A percentile compares a stretch with the other conserved stretches of the same genome.
Evolutionary conservation across 805 yeast genomes (phyloP).

Genomic region (Saccharomycopsis babjevae): DNA sequence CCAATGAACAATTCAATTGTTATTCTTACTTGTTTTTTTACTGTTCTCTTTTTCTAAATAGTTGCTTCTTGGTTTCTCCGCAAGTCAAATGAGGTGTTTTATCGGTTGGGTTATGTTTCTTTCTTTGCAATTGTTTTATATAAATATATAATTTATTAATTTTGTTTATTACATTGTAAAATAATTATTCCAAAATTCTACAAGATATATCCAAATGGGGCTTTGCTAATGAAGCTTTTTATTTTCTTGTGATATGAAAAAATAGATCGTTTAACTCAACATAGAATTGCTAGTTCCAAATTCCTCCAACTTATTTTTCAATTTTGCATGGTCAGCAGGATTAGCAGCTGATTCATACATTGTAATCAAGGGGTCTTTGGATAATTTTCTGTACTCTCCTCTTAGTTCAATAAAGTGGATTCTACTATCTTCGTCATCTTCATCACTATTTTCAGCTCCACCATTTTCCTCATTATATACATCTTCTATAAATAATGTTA

Average conservation of each 20-base stretch:
- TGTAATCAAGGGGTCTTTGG: slow-evolving; percentile 62
- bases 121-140: too few species aligned
- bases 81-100: too few species aligned
- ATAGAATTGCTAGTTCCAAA: background rate
- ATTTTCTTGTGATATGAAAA: background rate
- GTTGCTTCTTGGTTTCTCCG: too few species aligned
- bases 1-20: too few species aligned
- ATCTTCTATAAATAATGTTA: slow-evolving; percentile 59
- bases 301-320: slow-evolving; percentile 16
- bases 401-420: slow-evolving; percentile 68
- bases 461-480: slow-evolving; percentile 33
- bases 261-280: background rate
- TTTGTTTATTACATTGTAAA: too few species aligned
- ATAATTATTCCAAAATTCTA: too few species aligned
- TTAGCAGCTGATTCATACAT: slow-evolving; percentile 87
- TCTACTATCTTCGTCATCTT: slow-evolving; percentile 46
- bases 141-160: too few species aligned
- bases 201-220: background rate
- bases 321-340: slow-evolving; percentile 70
- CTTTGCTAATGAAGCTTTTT: background rate
- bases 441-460: slow-evolving; percentile 24
- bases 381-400: slow-evolving; percentile 53
- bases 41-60: too few species aligned
- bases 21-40: too few species aligned
- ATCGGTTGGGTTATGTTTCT: too few species aligned